Conservation (phyloP, 108 stramenopile species). For the Stephanodiscus minutulus region DNA sequence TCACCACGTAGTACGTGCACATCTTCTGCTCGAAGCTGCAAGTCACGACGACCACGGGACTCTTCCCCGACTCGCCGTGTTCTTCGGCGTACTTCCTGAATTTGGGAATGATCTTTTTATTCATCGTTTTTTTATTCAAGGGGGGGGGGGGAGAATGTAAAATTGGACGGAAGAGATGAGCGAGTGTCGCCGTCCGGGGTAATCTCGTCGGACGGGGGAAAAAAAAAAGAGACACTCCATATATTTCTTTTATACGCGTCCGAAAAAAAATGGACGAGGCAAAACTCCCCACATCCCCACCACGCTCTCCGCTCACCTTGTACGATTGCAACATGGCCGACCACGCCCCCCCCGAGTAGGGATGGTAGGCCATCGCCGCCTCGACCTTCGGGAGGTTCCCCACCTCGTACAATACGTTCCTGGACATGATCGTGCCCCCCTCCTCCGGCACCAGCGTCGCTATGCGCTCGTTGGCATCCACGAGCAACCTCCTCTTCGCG, state of each 20-base stretch:
- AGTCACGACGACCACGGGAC: conserved; percentile 59
- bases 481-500: conserved; percentile 40
- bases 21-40: conserved; percentile 67
- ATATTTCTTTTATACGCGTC: too few species aligned
- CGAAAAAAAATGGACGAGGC: background rate
- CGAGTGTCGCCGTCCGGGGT: too few species aligned
- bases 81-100: conserved; percentile 60
- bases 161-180: background rate
- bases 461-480: conserved; percentile 33
- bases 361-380: conserved; percentile 62
- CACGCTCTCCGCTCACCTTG: conserved; percentile 48
- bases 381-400: conserved; percentile 60
- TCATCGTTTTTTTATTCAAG: background rate
- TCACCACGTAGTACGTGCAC: conserved; percentile 77
- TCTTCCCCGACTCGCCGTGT: conserved; percentile 32
- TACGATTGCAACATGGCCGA: conserved; percentile 65
- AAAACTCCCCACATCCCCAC: background rate
- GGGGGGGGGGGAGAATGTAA: background rate
- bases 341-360: conserved; percentile 69
- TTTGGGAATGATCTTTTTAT: conserved; percentile 64
- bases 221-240: too few species aligned
- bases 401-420: conserved; percentile 35
- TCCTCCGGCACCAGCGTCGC: conserved; percentile 12
- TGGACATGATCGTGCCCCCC: conserved; percentile 2
- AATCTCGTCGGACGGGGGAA: too few species aligned